Conservation (phyloP, 805 yeast genomes). For the Millerago galiae region DNA sequence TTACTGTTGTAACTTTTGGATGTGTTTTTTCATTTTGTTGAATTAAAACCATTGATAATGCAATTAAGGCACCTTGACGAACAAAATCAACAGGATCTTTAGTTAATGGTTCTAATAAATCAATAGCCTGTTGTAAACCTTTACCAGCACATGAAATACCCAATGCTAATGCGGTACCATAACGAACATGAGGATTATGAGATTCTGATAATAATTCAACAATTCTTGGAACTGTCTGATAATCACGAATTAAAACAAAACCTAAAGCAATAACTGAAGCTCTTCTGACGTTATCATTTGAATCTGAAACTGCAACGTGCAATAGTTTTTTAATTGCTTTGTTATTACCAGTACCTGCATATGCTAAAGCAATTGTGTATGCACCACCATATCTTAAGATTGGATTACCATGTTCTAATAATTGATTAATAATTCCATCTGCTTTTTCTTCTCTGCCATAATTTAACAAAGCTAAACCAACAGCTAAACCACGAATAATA, state of each 20-base stretch:
- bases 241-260: conserved; percentile 83
- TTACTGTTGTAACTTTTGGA: conserved; percentile 75
- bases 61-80: conserved; percentile 94
- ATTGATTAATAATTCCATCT: conserved; percentile 54
- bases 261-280: conserved; percentile 92
- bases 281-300: conserved; percentile 93
- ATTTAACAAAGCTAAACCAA: conserved; percentile 81
- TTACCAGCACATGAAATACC: conserved; percentile 98
- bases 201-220: conserved; percentile 90
- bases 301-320: conserved; percentile 94
- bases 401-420: conserved; percentile 72
- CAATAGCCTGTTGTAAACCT: conserved; percentile 81
- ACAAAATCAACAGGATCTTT: conserved; percentile 96
- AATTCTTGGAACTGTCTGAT: conserved; percentile 89
- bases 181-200: conserved; percentile 96
- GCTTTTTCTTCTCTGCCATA: conserved; percentile 84
- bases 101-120: conserved; percentile 85
- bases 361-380: conserved; percentile 88
- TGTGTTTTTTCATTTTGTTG: conserved; percentile 78
- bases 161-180: conserved; percentile 95
- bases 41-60: conserved; percentile 83
- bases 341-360: conserved; percentile 93
- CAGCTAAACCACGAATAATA: conserved; percentile 86
- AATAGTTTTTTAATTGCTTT: conserved; percentile 77
- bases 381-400: conserved; percentile 94